These are phyloP conservation scores for Fusarium odoratissimum DNA, from an alignment of 2,329 filamentous ascomycete genomes.

Conservation along the genomic window DNA sequence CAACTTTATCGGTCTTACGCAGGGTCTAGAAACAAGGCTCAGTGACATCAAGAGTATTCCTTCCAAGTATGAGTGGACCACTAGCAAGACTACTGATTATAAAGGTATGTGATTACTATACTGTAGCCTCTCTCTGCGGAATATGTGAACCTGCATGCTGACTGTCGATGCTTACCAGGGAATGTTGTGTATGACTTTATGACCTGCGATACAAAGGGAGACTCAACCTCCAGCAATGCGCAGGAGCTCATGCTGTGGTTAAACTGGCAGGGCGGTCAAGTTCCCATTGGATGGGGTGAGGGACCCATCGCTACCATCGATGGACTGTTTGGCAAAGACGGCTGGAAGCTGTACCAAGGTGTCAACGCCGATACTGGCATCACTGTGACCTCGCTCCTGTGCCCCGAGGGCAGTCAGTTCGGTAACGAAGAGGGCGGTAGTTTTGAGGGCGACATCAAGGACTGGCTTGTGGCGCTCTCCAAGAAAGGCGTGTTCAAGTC, in stretches of 20 bases:
- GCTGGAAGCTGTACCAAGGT: constrained; percentile 36
- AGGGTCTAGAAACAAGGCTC: constrained; percentile 24
- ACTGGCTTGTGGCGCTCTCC: constrained; percentile 29
- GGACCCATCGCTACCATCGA: constrained; percentile 29
- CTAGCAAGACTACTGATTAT: constrained; percentile 30
- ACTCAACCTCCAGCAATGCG: constrained; percentile 9
- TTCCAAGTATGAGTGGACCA: constrained; percentile 24
- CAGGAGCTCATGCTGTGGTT: constrained; percentile 40
- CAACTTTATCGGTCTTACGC: constrained; percentile 29
- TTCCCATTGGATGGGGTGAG: constrained; percentile 28
- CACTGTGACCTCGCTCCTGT: constrained; percentile 28
- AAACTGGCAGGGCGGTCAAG: constrained; percentile 22
- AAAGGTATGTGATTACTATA: constrained; percentile 14
- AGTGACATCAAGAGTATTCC: constrained; percentile 25
- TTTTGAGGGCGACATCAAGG: constrained; percentile 34
- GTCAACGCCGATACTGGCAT: constrained; percentile 31
- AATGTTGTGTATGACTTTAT: constrained; percentile 37
- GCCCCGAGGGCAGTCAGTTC: constrained; percentile 14
- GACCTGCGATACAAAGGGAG: constrained; percentile 34
- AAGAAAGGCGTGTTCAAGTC: constrained; percentile 20
- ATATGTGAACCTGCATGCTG: neutral
- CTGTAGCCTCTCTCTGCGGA: no score
- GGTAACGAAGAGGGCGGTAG: constrained; percentile 3
- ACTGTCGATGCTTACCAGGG: neutral
- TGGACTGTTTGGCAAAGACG: constrained; percentile 28